Base-by-base conservation (phyloP, 2,329 filamentous ascomycete genomes). In the Aspergillus oerlinghausenensis region DNA sequence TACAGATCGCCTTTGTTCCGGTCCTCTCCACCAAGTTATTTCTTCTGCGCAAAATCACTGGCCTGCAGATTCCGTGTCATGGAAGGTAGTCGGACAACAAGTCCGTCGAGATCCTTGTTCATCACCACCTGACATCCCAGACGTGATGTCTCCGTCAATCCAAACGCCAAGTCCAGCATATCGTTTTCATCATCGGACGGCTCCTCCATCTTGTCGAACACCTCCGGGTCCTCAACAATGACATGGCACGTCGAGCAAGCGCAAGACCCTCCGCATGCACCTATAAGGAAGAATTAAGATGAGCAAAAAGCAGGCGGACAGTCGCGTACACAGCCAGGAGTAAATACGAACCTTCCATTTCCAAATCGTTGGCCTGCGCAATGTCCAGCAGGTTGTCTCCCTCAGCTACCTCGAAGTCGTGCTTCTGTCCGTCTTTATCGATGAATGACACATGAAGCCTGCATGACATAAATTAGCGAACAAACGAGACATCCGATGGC, bases 21-120 rank as follows among this genome's bases (percentile, higher is more conserved):
- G 23, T 29, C 5, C 9, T 54, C 56, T n/a, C 56, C 42, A 9
- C 47, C n/a, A 17, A 5, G 19, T 59, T 57, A 65, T 65, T 75
- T 77, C 66, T 77, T 71, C 65, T 75, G 65, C 72, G 68, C 80
- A 67, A 99, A 99, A 76, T 99, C 94, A 74, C 90, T 96, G 14
- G 91, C 90, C 77, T 99, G 94, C 76, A 99, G 69, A 71, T 99
- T 99, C 73, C 94, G 83, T 63, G 94, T 97, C 92, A 97, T 97
- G 40, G 86, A 86, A 11, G 94, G 94, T 68, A 99, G 77, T 73
- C 85, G 89, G 32, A 99, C 91, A 49, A 86, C 84, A 67, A 99
- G 62, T 0, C 94, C 94, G 71, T 97, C 89, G 62, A 97, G 76
- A 64, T 95, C 91, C 75, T 91, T 92, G 58, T 80, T 88, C 93